Evolutionary conservation across 768 basidiomycete genomes (phyloP).

Genomic region (Auricularia sp.): DNA sequence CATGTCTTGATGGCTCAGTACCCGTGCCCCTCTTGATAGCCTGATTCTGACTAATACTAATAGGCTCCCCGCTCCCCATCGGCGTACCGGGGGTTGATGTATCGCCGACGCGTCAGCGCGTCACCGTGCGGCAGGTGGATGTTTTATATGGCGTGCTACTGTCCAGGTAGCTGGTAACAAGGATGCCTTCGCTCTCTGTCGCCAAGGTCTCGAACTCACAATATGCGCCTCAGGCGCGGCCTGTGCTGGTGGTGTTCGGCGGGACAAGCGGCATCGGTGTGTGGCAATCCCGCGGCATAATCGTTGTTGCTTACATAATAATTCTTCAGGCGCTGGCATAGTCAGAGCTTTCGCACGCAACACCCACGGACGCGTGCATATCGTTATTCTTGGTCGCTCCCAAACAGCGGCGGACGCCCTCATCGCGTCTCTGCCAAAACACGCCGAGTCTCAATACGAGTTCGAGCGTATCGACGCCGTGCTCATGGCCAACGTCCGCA

Average conservation of each 20-base stretch:
- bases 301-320: neutral
- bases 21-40: too few relatives aligned
- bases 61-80: too few relatives aligned
- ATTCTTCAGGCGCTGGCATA: slow-evolving; percentile 24
- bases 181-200: slow-evolving; percentile 23
- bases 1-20: too few relatives aligned
- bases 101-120: too few relatives aligned
- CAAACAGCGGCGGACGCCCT: slow-evolving; percentile 36
- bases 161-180: too few relatives aligned
- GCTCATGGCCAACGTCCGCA: slow-evolving; percentile 40
- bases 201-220: slow-evolving; percentile 24
- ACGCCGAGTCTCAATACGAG: slow-evolving; percentile 23
- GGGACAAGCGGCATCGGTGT: slow-evolving; percentile 28
- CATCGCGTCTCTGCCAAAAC: slow-evolving; percentile 30
- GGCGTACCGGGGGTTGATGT: too few relatives aligned
- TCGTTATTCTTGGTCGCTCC: slow-evolving; percentile 46
- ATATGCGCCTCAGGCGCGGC: slow-evolving; percentile 13
- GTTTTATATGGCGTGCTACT: too few relatives aligned
- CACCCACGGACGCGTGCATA: slow-evolving; percentile 39
- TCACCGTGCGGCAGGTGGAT: too few relatives aligned
- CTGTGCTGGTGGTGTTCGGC: slow-evolving; percentile 25
- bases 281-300: neutral
- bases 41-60: too few relatives aligned
- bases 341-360: slow-evolving; percentile 34
- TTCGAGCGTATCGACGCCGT: slow-evolving; percentile 45